Evolutionary conservation across 306 rosid genomes (phyloP), one percentile per base, ranked within the genome.

Genomic region (Pueraria montana): DNA sequence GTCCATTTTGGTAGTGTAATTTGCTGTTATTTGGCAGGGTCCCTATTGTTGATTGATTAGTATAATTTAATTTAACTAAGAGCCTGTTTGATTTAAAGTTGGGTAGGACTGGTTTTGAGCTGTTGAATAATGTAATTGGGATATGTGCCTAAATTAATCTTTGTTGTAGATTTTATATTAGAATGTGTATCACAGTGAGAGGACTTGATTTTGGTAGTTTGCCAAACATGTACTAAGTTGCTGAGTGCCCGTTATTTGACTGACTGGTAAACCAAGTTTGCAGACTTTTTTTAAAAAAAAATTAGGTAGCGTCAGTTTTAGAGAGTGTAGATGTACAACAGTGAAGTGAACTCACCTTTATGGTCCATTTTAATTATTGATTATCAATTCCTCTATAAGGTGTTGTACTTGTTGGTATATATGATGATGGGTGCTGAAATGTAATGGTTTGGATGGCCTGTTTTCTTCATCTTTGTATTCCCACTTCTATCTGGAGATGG

Each of bases 201-300:
- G 14, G 46, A 32, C 8, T 64, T 64, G 71, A 32, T 30, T 32
- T 64, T 64, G 2, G 71, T 34, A 32, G 45, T 64, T 16, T 64
- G 24, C 70, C 23, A 6, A 30, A 32, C 21, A 17, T 10, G 24
- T 17, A 12, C 43, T 10, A 12, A 49, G 18, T 72, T 84, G 42
- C 13, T 52, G 74, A 64, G 40, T 42, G n/a, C 24, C 17, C 3
- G 14, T 61, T 50, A 27, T 52, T 50, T 14, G 61, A 61, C 53
- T 10, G n/a, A 38, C 42, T 64, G 40, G 53, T 71, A 50, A 83
- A 63, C 76, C 70, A 26, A 76, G 64, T 32, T 70, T 18, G 53
- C 11, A 50, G 20, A 49, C n/a, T 13, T 5, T 27, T 23, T 76
- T 2, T 17, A n/a, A n/a, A n/a, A n/a, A n/a, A n/a, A 43, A 56